Percentiles rank a stretch among this genome's conserved stretches.
Conservation (phyloP, 108 stramenopile species). For the Mediolabrus comicus region DNA sequence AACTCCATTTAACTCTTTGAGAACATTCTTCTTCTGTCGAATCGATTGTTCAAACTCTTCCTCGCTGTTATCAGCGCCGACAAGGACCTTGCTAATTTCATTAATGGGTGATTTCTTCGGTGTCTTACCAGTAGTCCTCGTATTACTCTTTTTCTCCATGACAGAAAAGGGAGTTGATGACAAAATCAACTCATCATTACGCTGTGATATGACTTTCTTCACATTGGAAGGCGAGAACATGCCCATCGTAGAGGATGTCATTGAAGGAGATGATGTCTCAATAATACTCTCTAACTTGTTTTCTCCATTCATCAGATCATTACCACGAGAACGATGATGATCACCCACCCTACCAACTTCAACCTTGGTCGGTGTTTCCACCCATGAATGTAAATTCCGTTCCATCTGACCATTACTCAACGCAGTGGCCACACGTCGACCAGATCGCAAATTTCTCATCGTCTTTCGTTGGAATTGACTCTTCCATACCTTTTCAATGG, state of each 20-base stretch:
- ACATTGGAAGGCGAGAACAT: constrained; percentile 47
- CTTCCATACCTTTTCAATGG: constrained; percentile 33
- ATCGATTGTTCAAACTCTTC: constrained; percentile 28
- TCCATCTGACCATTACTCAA: constrained; percentile 24
- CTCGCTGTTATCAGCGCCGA: constrained; percentile 11
- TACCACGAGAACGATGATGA: too few relatives aligned
- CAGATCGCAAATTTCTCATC: constrained; percentile 25
- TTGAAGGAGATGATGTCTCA: not conserved
- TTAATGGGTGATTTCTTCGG: constrained; percentile 8
- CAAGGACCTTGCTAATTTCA: constrained; percentile 29
- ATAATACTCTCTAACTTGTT: constrained; percentile 1
- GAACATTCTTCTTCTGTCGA: constrained; percentile 32
- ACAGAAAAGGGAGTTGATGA: not conserved
- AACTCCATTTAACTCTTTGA: constrained; percentile 38
- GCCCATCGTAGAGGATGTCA: not conserved
- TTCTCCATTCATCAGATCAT: not conserved
- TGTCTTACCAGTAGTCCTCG: not conserved
- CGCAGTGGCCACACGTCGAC: constrained; percentile 24
- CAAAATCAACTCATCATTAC: not conserved
- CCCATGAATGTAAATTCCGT: constrained; percentile 22
- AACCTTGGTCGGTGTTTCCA: constrained; percentile 38
- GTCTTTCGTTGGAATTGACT: constrained; percentile 20
- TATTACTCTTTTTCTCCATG: constrained; percentile 5
- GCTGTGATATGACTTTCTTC: constrained; percentile 16
- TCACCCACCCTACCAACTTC: constrained; percentile 1